Base-by-base conservation (phyloP, 2,329 filamentous ascomycete species). In the Ophiosphaerella herpotricha region DNA sequence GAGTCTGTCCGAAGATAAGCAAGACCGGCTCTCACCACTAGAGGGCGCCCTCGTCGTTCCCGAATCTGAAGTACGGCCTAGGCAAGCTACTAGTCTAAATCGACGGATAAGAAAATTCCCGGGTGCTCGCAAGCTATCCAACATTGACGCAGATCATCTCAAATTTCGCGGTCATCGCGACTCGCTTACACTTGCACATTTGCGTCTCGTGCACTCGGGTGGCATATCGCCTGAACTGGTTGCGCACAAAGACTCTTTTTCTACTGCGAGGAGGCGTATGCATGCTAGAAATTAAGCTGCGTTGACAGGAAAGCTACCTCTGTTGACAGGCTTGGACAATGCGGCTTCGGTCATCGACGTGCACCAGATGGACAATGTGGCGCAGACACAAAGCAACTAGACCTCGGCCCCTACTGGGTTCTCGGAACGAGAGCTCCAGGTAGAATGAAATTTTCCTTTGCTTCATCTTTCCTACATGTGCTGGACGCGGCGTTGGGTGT, bases 131-230 rank as follows among this genome's bases (percentile, higher is more conserved):
- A 59, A 56, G 39, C 54, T 70, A 6, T 71, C 68, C 0, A 67
- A 67, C 16, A 33, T 71, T 11, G 67, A 72, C 3, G 66, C 68
- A 8, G 43, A 48, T 12, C 62, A 70, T 2, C 18, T 57, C 1
- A 60, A 50, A 13, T 73, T 73, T 21, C 58, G 64, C 3, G 61
- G 58, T 16, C 70, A 72, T 48, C 63, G 66, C 21, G 67, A 73
- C 41, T 73, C 70, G 0, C 52, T 71, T 0, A 54, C 64, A 1
- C 49, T 71, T n/a, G 64, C 66, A 5, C 63, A 62, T 24, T 57
- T 57, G 6, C 64, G 68, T 18, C 51, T 71, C n/a, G 26, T 63
- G 6, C 52, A 49, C 4, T 48, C 61, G 16, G 50, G 58, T 5
- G 52, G 48, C 2, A 33, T 63, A 0, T 56, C 58, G 7, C 57